Base-by-base conservation (phyloP, 2,329 filamentous ascomycete species). In the Samsoniella hepiali region DNA sequence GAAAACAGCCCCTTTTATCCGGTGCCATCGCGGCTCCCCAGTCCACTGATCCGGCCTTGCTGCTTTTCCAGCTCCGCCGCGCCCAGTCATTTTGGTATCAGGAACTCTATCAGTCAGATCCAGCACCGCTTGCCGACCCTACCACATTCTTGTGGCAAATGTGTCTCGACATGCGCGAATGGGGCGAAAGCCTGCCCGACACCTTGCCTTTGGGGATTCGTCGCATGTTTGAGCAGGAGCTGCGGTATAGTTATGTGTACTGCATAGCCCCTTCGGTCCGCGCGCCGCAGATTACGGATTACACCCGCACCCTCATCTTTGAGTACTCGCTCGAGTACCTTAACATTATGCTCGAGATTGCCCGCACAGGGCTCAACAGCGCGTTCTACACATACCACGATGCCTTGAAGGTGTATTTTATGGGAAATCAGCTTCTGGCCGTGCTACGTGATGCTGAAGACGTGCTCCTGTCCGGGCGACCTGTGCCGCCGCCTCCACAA, bases 81-180 rank as follows among this genome's bases (percentile, higher is more conserved):
- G 85, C 91, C 7, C 90, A 98, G 73, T 98, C 95, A 0, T 84
- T 84, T 57, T 97, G 92, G 86, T 98, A 98, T 70, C 93, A 96
- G 71, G 86, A 89, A 29, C 84, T 97, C 3, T 95, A 95, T 72
- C 91, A 95, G 70, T 90, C 88, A 22, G 89, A 90, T 10, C 84
- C 88, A 1, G 81, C 84, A 2, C 84, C 86, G n/a, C 82, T 91
- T 64, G 79, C 85, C 22, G 87, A 93, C 60, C 83, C 91, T 1
- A 83, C 88, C 11, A 82, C 83, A 0, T 92, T 90, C 72, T 84
- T 93, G 54, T 93, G 90, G 88, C 84, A 87, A 64, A 88, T 88
- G 75, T 93, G 90, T 70, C 81, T 87, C 54, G 84, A 90, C 45
- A 93, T 91, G 88, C 87, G 83, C 61, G 85, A 87, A 70, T 98